Evolutionary conservation across 1,284 basidiomycete species (phyloP), one percentile per base, ranked within the genome.

Genomic region (Cryptococcus depauperatus): DNA sequence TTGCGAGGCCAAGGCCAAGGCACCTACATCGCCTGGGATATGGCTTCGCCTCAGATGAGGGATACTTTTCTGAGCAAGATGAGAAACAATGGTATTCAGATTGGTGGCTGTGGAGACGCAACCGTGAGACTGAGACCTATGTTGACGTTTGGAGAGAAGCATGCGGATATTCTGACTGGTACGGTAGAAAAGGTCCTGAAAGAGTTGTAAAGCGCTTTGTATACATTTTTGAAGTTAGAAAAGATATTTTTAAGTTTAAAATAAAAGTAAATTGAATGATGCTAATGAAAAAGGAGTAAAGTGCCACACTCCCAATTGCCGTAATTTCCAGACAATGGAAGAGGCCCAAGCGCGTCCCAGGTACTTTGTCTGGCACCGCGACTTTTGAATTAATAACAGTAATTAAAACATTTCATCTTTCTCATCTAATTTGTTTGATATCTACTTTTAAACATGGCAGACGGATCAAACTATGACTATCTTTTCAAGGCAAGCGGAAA

Each of bases 401-500:
- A n/a, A n/a, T n/a, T n/a, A n/a, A n/a, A n/a, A n/a, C n/a, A n/a
- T n/a, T n/a, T n/a, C n/a, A n/a, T n/a, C n/a, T n/a, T n/a, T n/a
- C n/a, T n/a, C n/a, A n/a, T n/a, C n/a, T n/a, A n/a, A n/a, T n/a
- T n/a, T n/a, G n/a, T n/a, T n/a, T n/a, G n/a, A n/a, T n/a, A n/a
- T n/a, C n/a, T n/a, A n/a, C n/a, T n/a, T n/a, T n/a, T n/a, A n/a
- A n/a, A n/a, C 51, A 91, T 91, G 87, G 72, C 85, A 54, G 88
- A 90, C 76, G 82, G 80, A 61, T 86, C 82, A 38, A 88, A 88
- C 79, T 92, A 87, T 74, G 89, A 93, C 71, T 93, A 85, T 76
- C 82, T 93, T 61, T 93, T 93, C 83, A 93, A 95, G 80, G 89
- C 89, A 19, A 25, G 75, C n/a, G n/a, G n/a, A n/a, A n/a, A n/a